Conservation (phyloP, 805 yeast species). For the Saccharomyces cerevisiae region DNA sequence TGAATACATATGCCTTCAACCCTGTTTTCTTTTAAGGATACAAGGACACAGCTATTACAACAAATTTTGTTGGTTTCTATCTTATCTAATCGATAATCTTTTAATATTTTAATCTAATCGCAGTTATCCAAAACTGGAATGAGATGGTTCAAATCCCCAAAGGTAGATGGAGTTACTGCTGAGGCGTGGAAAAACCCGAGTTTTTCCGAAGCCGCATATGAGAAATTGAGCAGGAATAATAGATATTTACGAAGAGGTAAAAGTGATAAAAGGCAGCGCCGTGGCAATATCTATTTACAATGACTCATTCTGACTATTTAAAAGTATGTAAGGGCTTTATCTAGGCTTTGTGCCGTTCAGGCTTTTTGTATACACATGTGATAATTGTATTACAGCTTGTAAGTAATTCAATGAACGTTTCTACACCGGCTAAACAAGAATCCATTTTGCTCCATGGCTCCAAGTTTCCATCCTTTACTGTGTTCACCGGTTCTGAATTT, state of each 20-base stretch:
- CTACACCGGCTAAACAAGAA: conserved; percentile 10
- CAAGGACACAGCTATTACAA: background rate
- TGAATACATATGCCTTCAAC: background rate
- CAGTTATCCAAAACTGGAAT: background rate
- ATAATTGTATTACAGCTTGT: conserved; percentile 17
- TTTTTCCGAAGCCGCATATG: background rate
- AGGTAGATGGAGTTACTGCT: background rate
- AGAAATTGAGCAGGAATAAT: background rate
- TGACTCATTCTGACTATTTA: background rate
- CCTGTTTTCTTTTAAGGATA: background rate
- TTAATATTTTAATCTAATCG: background rate
- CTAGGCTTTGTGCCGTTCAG: conserved; percentile 7
- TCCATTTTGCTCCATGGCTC: conserved; percentile 25
- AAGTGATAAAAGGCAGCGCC: background rate
- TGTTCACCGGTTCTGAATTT: conserved; percentile 1
- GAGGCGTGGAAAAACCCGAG: background rate
- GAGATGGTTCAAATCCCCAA: background rate
- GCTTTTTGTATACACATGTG: conserved; percentile 19
- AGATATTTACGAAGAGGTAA: background rate
- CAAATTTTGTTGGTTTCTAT: background rate
- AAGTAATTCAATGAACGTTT: conserved; percentile 11
- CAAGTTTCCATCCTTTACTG: conserved; percentile 13
- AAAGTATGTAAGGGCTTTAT: background rate
- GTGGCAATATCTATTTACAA: background rate
- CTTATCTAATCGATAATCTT: background rate